Evolutionary conservation across 176 grass and related monocot genomes (phyloP).

Genomic region (Lolium perenne): DNA sequence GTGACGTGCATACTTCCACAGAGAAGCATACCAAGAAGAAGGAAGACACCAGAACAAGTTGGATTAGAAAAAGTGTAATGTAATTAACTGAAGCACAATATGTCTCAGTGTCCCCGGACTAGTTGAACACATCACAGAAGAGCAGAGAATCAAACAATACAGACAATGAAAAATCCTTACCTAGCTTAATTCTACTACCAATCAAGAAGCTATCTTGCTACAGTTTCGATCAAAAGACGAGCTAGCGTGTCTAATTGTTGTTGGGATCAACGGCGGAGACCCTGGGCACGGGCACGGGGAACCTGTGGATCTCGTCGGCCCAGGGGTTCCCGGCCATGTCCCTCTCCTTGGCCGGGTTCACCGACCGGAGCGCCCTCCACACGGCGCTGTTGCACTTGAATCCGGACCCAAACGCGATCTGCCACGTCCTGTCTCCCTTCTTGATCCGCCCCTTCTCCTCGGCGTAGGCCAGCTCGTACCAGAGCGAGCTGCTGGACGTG

Average conservation of each 20-base stretch:
- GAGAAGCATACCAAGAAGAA: too few species aligned
- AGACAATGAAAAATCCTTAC: background rate
- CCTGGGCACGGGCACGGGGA: constrained; percentile 55
- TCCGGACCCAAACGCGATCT: constrained; percentile 51
- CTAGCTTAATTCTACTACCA: background rate
- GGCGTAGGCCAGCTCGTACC: constrained; percentile 74
- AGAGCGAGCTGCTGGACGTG: constrained; percentile 67
- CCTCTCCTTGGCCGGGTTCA: constrained; percentile 51
- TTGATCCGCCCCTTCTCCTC: constrained; percentile 64
- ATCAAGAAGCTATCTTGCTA: background rate
- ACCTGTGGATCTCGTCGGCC: constrained; percentile 50
- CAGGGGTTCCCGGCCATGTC: constrained; percentile 41
- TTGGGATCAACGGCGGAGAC: constrained; percentile 22
- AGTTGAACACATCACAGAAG: background rate
- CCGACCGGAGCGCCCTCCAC: constrained; percentile 51
- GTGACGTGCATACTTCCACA: too few species aligned
- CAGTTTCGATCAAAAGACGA: background rate
- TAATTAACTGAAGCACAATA: too few species aligned
- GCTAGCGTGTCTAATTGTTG: too few species aligned
- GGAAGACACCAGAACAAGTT: too few species aligned
- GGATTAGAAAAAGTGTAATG: too few species aligned
- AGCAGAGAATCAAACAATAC: background rate
- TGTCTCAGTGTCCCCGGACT: background rate
- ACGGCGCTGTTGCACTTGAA: background rate
- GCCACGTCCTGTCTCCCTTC: constrained; percentile 67